These are phyloP conservation scores for Funneliformis mosseae DNA, from an alignment of 192 early-diverging fungal species.

Conservation along the genomic window DNA sequence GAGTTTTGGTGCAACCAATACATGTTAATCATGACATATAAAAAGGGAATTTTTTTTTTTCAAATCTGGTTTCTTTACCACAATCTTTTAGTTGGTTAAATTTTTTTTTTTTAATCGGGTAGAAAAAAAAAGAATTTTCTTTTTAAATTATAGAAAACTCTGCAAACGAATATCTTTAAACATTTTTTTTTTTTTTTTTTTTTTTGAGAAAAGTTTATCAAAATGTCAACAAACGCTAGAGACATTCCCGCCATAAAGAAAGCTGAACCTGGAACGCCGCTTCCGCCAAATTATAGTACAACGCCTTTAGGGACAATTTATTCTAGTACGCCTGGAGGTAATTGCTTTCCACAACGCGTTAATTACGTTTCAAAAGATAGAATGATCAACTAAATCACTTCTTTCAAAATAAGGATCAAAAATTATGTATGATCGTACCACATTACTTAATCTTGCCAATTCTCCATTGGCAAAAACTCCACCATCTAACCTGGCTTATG, in stretches of 20 bases:
- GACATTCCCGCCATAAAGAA: slow-evolving; percentile 47
- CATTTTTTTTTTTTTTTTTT: too few relatives aligned
- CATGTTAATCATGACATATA: too few relatives aligned
- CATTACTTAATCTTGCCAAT: slow-evolving; percentile 61
- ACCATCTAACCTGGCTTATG: slow-evolving; percentile 57
- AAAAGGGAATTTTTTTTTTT: too few relatives aligned
- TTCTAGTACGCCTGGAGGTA: slow-evolving; percentile 62
- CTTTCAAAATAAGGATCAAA: slow-evolving; percentile 54
- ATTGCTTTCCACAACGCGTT: not conserved
- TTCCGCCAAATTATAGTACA: slow-evolving; percentile 60
- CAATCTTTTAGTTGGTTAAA: too few relatives aligned
- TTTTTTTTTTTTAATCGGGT: too few relatives aligned
- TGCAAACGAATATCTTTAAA: too few relatives aligned
- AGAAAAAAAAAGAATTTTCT: too few relatives aligned
- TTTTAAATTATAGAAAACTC: too few relatives aligned
- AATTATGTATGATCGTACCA: slow-evolving; percentile 65
- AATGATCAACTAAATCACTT: not conserved
- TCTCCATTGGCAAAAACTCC: slow-evolving; percentile 63
- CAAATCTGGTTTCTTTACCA: too few relatives aligned
- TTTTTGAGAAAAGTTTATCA: too few relatives aligned
- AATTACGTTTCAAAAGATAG: not conserved
- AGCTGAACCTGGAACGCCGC: slow-evolving; percentile 51
- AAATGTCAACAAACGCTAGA: slow-evolving; percentile 13
- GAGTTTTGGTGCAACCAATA: too few relatives aligned
- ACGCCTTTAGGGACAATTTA: slow-evolving; percentile 65